Conservation (phyloP, 345 rosid species). For the Nasturtium officinale region DNA sequence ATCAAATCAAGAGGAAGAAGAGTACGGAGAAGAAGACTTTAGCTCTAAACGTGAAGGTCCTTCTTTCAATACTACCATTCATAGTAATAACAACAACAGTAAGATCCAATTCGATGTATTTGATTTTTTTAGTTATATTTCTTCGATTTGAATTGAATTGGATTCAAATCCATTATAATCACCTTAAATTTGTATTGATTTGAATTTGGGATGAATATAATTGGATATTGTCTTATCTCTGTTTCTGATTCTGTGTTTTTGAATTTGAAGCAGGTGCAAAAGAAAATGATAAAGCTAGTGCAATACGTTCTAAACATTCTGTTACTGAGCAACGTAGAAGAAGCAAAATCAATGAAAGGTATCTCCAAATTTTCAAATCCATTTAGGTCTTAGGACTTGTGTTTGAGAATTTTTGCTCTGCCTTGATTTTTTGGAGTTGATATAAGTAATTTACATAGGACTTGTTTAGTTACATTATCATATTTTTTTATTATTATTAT, state of each 20-base stretch:
- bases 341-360: constrained; percentile 98
- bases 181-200: constrained; percentile 10
- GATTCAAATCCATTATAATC: constrained; percentile 11
- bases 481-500: neutral
- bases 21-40: constrained; percentile 77
- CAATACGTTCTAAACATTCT: constrained; percentile 87
- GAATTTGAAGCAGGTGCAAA: constrained; percentile 62
- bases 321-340: constrained; percentile 94
- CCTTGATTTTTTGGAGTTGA: neutral
- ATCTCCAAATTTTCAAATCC: neutral
- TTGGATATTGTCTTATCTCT: neutral
- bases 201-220: neutral
- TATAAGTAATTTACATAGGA: neutral
- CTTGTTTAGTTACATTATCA: neutral
- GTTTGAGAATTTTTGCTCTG: constrained; percentile 16
- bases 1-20: constrained; percentile 76
- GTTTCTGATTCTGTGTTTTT: constrained; percentile 24
- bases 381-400: neutral
- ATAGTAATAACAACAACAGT: constrained; percentile 37
- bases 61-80: constrained; percentile 41
- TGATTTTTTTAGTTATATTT: constrained; percentile 8
- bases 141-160: constrained; percentile 10
- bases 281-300: constrained; percentile 69
- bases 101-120: constrained; percentile 46
- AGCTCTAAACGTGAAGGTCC: constrained; percentile 63